These are phyloP conservation scores for Solanum stenotomum DNA, from an alignment of 257 asterid species.

Conservation along the genomic window DNA sequence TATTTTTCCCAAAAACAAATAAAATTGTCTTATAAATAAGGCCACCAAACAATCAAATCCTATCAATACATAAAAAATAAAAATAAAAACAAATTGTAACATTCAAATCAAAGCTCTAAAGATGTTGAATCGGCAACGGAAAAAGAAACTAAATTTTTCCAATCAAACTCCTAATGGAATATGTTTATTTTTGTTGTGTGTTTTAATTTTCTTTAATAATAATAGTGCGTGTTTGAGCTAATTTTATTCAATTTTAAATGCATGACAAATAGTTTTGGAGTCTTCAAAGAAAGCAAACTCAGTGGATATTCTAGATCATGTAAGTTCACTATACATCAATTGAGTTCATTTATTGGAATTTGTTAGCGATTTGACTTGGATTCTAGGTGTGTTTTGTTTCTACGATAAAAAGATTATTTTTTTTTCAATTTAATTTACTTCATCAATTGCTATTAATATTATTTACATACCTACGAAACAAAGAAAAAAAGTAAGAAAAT, in stretches of 20 bases:
- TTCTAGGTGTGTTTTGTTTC: background rate
- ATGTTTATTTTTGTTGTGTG: background rate
- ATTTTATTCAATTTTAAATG: background rate
- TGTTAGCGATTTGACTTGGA: background rate
- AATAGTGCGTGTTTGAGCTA: background rate
- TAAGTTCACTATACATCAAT: background rate
- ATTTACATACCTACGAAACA: background rate
- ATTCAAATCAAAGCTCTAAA: background rate
- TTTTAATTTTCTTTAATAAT: background rate
- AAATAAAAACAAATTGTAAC: no score
- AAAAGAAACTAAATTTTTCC: background rate
- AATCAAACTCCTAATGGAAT: background rate
- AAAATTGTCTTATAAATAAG: background rate
- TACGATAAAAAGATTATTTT: no score
- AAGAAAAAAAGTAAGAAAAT: background rate
- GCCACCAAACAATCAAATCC: background rate
- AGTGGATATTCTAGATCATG: background rate
- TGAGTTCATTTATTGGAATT: background rate
- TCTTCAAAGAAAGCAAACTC: background rate
- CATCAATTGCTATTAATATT: no score
- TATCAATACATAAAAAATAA: background rate
- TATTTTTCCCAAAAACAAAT: no score
- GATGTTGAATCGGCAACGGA: background rate
- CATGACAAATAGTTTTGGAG: background rate
- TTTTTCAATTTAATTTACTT: background rate